A percentile compares a stretch with the other conserved stretches of the same genome.
phyloP scores from a whole-genome alignment of 148 eudicot species.

The Chenopodium formosanum region DNA sequence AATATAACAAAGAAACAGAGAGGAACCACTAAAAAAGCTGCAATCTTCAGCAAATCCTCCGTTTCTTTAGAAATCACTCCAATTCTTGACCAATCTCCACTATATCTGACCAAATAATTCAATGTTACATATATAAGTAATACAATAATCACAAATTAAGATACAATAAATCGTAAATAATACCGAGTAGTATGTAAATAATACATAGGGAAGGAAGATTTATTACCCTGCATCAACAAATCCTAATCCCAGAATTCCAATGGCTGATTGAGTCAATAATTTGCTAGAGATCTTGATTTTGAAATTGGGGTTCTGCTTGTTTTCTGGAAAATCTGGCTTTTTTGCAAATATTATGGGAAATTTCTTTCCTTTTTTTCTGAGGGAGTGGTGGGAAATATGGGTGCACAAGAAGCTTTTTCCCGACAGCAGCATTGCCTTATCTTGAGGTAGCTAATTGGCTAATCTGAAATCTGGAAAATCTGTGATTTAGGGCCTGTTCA shows the following conservation, averaged over 20 bases:
- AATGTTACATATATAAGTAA: slow-evolving; percentile 3
- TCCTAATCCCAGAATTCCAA: slow-evolving; percentile 64
- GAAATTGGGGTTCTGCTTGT: slow-evolving; percentile 20
- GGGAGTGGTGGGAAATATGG: slow-evolving; percentile 13
- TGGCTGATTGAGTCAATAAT: slow-evolving; percentile 55
- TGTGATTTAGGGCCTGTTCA: too few species aligned
- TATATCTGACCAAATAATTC: slow-evolving; percentile 46
- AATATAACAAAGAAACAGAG: slow-evolving; percentile 52
- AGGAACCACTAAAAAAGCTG: slow-evolving; percentile 71
- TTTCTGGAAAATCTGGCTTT: slow-evolving; percentile 34
- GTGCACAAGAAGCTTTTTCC: slow-evolving; percentile 14
- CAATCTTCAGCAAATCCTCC: slow-evolving; percentile 64
- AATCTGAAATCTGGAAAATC: slow-evolving; percentile 2
- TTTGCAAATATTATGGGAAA: slow-evolving; percentile 23
- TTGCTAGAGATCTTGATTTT: slow-evolving; percentile 35
- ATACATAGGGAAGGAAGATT: neutral
- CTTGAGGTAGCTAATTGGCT: neutral
- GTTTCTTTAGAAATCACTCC: slow-evolving; percentile 69
- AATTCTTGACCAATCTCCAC: slow-evolving; percentile 99
- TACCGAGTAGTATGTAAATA: too few species aligned
- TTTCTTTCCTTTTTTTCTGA: slow-evolving; percentile 29
- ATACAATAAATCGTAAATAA: neutral
- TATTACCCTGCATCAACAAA: slow-evolving; percentile 89
- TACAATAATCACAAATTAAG: neutral
- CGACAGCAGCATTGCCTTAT: slow-evolving; percentile 37